Percentiles rank a stretch among this genome's conserved stretches.
Conservation (phyloP, 352 stramenopile species). For the Phytophthora melonis region DNA sequence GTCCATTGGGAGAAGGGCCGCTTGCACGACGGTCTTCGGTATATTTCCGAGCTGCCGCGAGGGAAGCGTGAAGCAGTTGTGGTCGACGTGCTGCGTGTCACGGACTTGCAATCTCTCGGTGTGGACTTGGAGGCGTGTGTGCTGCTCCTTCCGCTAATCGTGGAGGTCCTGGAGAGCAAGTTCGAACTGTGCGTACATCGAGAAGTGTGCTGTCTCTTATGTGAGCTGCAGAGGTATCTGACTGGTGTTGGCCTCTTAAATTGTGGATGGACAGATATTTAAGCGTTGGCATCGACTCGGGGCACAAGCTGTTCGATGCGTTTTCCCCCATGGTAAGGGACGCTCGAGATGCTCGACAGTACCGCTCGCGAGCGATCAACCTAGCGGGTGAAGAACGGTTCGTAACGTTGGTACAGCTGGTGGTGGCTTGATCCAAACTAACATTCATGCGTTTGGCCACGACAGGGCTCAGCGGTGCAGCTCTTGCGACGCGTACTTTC, state of each 20-base stretch:
- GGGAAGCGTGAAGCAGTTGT: slow-evolving; percentile 79
- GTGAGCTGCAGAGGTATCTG: not conserved
- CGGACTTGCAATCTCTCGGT: slow-evolving; percentile 66
- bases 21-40: slow-evolving; percentile 76
- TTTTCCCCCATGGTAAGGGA: slow-evolving; percentile 83
- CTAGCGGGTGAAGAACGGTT: slow-evolving; percentile 76
- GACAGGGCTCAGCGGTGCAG: slow-evolving; percentile 64
- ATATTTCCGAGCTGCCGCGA: slow-evolving; percentile 65
- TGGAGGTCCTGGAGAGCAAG: slow-evolving; percentile 70
- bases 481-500: slow-evolving; percentile 70
- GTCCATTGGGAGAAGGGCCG: slow-evolving; percentile 74
- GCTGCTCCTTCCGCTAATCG: slow-evolving; percentile 80
- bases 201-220: not conserved
- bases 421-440: not conserved
- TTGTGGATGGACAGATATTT: slow-evolving; percentile 56
- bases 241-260: not conserved
- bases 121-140: slow-evolving; percentile 81
- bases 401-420: slow-evolving; percentile 26
- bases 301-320: slow-evolving; percentile 74
- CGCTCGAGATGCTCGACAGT: slow-evolving; percentile 54
- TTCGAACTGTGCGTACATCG: slow-evolving; percentile 64
- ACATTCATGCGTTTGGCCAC: not conserved
- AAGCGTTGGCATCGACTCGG: slow-evolving; percentile 59
- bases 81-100: slow-evolving; percentile 75
- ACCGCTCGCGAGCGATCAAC: slow-evolving; percentile 67